Percentiles rank a stretch among this genome's conserved stretches.
Evolutionary conservation across 257 asterid genomes (phyloP).

Genomic region (Scutellaria minor): DNA sequence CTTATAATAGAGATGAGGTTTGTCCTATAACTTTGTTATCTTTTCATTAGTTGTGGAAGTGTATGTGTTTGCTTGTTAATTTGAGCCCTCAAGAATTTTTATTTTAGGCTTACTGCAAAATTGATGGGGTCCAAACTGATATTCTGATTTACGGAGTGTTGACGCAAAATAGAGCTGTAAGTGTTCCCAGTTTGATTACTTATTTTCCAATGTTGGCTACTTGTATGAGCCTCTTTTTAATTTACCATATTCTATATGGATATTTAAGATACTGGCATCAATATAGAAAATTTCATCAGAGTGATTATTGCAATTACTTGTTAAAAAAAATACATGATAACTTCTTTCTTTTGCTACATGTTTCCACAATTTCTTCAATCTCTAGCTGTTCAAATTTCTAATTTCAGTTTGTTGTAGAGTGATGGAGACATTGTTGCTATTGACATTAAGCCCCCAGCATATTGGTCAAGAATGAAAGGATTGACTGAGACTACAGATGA

Average conservation of each 20-base stretch:
- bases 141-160: conserved; percentile 64
- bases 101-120: conserved; percentile 84
- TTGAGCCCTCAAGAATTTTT: conserved; percentile 31
- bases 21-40: conserved; percentile 6
- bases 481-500: conserved; percentile 38
- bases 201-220: background rate
- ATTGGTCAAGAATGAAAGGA: conserved; percentile 65
- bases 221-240: background rate
- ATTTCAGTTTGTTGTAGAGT: conserved; percentile 52
- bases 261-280: too few species aligned
- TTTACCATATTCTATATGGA: background rate
- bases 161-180: conserved; percentile 93
- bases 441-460: conserved; percentile 70
- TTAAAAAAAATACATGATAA: background rate
- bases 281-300: background rate
- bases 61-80: conserved; percentile 1
- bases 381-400: conserved; percentile 22
- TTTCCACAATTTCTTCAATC: conserved; percentile 13
- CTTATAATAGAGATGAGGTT: conserved; percentile 86
- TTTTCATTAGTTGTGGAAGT: conserved; percentile 8
- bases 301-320: conserved; percentile 9
- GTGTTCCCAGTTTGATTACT: conserved; percentile 33
- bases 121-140: conserved; percentile 79
- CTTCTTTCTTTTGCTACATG: conserved; percentile 13
- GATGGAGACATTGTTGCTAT: conserved; percentile 89